A percentile compares a stretch with the other conserved stretches of the same genome.
phyloP scores from a whole-genome alignment of 2,329 filamentous ascomycete species.

The Monilinia fructigena region DNA sequence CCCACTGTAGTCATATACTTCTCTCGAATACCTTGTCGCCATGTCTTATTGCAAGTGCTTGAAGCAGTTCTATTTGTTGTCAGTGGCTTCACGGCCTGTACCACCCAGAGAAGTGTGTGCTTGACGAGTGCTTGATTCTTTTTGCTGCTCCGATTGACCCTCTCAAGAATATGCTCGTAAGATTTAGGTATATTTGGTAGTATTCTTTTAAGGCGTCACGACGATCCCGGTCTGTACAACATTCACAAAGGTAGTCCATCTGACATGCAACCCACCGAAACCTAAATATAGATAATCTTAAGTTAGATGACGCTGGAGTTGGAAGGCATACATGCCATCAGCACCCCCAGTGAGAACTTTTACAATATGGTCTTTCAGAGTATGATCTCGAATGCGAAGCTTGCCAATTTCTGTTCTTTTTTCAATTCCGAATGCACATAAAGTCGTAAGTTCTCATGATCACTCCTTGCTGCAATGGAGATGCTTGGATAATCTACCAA shows the following conservation, averaged over 20 bases:
- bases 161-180: slow-evolving; percentile 37
- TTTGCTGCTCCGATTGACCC: slow-evolving; percentile 30
- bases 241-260: slow-evolving; percentile 28
- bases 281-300: slow-evolving; percentile 25
- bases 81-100: neutral
- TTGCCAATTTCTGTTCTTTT: slow-evolving; percentile 19
- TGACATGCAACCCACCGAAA: slow-evolving; percentile 30
- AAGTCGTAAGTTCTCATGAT: slow-evolving; percentile 24
- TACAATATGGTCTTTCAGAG: slow-evolving; percentile 26
- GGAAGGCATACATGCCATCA: slow-evolving; percentile 28
- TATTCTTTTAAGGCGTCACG: slow-evolving; percentile 25
- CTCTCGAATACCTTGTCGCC: slow-evolving; percentile 25
- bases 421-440: slow-evolving; percentile 29
- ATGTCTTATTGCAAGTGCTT: slow-evolving; percentile 28
- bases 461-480: slow-evolving; percentile 27
- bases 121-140: slow-evolving; percentile 31
- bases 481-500: slow-evolving; percentile 17
- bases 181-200: slow-evolving; percentile 34
- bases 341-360: slow-evolving; percentile 24
- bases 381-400: slow-evolving; percentile 22
- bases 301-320: neutral
- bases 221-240: slow-evolving; percentile 31
- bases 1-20: slow-evolving; percentile 29
- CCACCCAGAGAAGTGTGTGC: slow-evolving; percentile 29
- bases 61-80: slow-evolving; percentile 20